phyloP scores from a whole-genome alignment of 768 basidiomycete genomes.

The Leucocoprinus leucothites region DNA sequence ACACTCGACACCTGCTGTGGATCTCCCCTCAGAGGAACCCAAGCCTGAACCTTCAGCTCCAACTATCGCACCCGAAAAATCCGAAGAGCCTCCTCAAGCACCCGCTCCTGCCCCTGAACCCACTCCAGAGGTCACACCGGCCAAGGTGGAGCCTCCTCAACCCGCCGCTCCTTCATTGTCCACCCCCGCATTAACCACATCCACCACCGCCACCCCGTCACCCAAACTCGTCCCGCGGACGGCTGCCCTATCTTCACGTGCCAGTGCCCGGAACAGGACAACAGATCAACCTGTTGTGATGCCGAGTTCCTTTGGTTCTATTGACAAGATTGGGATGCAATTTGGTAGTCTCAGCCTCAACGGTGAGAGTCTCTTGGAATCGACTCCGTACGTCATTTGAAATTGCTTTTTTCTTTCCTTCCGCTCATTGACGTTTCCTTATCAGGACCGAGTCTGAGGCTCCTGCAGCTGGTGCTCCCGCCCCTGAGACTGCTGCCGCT shows the following conservation, averaged over 20 bases:
- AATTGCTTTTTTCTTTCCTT: conserved; percentile 2
- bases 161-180: conserved; percentile 26
- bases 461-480: conserved; percentile 15
- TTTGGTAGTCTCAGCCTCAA: conserved; percentile 82
- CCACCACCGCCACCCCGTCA: conserved; percentile 40
- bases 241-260: conserved; percentile 49
- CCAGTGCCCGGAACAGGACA: conserved; percentile 63
- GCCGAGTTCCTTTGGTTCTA: conserved; percentile 63
- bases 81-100: conserved; percentile 24
- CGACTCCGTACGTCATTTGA: conserved; percentile 44
- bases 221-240: conserved; percentile 54
- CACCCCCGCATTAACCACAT: conserved; percentile 29
- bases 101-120: conserved; percentile 30
- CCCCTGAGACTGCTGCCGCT: conserved; percentile 30
- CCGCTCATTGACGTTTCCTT: conserved; percentile 10
- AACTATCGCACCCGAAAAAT: conserved; percentile 14
- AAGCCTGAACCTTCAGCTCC: conserved; percentile 27
- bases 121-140: conserved; percentile 20
- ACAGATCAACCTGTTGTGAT: conserved; percentile 80
- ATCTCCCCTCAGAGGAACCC: conserved; percentile 20
- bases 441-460: conserved; percentile 33
- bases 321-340: conserved; percentile 87
- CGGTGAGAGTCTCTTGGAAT: conserved; percentile 58
- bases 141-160: conserved; percentile 34
- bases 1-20: conserved; percentile 17